A percentile compares a stretch with the other conserved stretches of the same genome.
Conservation (phyloP, 129 eudicot species). For the Saposhnikovia divaricata region DNA sequence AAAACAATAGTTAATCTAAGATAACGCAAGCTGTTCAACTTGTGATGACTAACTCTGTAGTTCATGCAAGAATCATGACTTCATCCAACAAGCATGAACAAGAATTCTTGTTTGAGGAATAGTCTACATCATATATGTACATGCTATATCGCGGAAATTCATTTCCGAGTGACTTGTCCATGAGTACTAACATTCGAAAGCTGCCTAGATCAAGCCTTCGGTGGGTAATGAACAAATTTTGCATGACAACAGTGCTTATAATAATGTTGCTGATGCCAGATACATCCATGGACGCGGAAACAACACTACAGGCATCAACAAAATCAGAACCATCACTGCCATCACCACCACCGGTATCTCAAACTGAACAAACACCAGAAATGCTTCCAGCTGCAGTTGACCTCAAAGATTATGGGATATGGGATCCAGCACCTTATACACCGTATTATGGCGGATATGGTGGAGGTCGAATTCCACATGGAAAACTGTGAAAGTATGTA, state of each 20-base stretch:
- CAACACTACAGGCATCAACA: neutral
- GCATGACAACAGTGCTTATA: neutral
- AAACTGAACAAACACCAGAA: neutral
- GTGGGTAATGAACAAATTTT: neutral
- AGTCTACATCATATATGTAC: neutral
- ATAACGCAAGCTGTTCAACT: neutral
- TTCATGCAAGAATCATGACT: constrained; percentile 6
- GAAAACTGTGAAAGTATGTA: neutral
- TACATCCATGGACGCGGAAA: neutral
- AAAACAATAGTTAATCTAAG: neutral
- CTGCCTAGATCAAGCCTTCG: neutral
- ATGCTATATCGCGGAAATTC: neutral
- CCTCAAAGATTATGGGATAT: neutral
- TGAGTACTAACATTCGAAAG: neutral
- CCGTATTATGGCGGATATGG: neutral
- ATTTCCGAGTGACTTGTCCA: neutral
- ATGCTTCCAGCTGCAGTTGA: neutral
- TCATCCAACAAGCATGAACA: constrained; percentile 6
- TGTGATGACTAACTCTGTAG: neutral
- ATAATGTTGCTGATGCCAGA: neutral
- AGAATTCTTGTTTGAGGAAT: neutral
- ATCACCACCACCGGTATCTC: neutral
- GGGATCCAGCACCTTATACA: constrained; percentile 10
- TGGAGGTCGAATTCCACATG: constrained; percentile 6
- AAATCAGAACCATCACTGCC: neutral